Conservation (phyloP, 192 early-diverging fungal genomes). For the Pilaira anomala region DNA sequence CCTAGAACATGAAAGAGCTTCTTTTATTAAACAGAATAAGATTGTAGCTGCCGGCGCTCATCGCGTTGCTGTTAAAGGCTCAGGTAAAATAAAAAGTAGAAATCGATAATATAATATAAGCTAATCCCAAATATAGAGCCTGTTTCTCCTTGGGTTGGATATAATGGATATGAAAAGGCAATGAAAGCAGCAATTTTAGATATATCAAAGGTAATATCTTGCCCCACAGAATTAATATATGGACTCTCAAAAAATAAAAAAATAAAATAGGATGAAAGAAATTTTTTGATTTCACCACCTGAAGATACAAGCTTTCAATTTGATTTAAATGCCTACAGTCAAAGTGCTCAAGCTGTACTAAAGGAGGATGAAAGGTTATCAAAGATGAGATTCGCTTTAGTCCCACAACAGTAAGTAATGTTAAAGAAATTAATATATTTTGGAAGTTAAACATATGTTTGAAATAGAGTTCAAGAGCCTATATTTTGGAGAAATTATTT, state of each 20-base stretch:
- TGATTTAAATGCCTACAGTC: conserved; percentile 54
- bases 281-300: conserved; percentile 60
- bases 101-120: not conserved
- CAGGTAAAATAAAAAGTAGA: conserved; percentile 41
- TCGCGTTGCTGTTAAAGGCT: not conserved
- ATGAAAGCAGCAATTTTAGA: conserved; percentile 48
- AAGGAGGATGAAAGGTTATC: conserved; percentile 52
- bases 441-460: not conserved
- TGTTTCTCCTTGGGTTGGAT: conserved; percentile 50
- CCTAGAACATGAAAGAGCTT: conserved; percentile 44
- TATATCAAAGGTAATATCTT: conserved; percentile 49
- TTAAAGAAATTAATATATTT: too few species aligned
- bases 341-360: conserved; percentile 53
- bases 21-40: conserved; percentile 49
- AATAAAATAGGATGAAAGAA: conserved; percentile 63
- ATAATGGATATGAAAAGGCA: conserved; percentile 45
- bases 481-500: conserved; percentile 71
- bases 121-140: conserved; percentile 31
- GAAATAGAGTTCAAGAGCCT: conserved; percentile 52
- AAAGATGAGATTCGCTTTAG: conserved; percentile 64
- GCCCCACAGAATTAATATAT: not conserved
- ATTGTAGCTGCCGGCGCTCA: too few species aligned
- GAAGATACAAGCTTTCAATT: conserved; percentile 60
- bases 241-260: not conserved
- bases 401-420: conserved; percentile 53